Base-by-base conservation (phyloP, 768 basidiomycete genomes). In the Hemileccinum impolitum region DNA sequence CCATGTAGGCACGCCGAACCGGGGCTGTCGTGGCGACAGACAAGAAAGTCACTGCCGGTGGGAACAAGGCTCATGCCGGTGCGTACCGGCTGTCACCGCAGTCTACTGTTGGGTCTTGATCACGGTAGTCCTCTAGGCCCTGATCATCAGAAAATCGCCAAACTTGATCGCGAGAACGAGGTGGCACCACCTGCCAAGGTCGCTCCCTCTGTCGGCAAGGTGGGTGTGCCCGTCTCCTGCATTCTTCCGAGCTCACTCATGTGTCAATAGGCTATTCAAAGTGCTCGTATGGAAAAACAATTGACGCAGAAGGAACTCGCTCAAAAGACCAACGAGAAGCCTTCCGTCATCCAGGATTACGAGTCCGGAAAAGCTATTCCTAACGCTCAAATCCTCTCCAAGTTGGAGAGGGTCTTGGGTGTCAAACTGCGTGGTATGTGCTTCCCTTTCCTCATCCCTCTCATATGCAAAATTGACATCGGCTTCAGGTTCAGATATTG, bases 161-260 rank as follows among this genome's bases (percentile, higher is more conserved):
- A 94, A 63, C 84, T 97, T 37, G 94, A 94, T 69, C 82, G 90
- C 38, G 92, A 96, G 59, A 94, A 97, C 67, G 94, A 95, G 62
- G 93, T 95, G 19, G 91, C 93, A 9, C 93, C 94, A 7, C 94
- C 94, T 40, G 57, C 87, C 45, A 95, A 92, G 71, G 72, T 97
- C 55, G 66, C 76, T 2, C 75, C 83, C 9, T 75, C 74, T 19
- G 89, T 89, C 53, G 88, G 89, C 55, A 84, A 83, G 68, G 89
- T 87, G 63, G 37, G 78, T 67, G 1, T 32, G 3, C 3, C 18
- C 2, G 2, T 4, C 2, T 25, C n/a, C n/a, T n/a, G n/a, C n/a
- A n/a, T n/a, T n/a, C 14, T 19, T 2, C 3, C 13, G 19, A 21
- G 18, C 19, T 21, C 12, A 43, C 34, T 54, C 32, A 55, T 48